Evolutionary conservation across 140 eudicot species (phyloP).

Genomic region (Senecio squalidus): DNA sequence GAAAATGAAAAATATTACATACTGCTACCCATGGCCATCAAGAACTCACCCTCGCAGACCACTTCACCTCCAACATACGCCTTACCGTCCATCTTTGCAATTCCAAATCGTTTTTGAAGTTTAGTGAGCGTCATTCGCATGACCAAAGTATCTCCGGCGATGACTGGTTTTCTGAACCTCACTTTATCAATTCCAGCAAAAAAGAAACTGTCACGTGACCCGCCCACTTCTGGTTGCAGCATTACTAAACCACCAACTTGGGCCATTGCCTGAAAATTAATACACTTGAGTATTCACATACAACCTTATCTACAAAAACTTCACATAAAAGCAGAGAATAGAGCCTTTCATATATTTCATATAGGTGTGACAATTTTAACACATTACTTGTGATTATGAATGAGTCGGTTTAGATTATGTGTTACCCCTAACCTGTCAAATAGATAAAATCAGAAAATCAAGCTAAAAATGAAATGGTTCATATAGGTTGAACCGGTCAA

Average conservation of each 20-base stretch:
- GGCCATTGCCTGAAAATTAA: slow-evolving; percentile 81
- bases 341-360: background rate
- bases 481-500: background rate
- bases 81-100: slow-evolving; percentile 96
- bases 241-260: slow-evolving; percentile 96
- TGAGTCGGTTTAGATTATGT: background rate
- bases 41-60: slow-evolving; percentile 95
- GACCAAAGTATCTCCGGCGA: slow-evolving; percentile 94
- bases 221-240: slow-evolving; percentile 98
- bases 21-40: slow-evolving; percentile 90
- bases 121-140: slow-evolving; percentile 89
- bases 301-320: background rate
- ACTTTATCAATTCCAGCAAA: slow-evolving; percentile 97
- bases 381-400: no score
- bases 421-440: background rate
- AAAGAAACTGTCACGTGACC: slow-evolving; percentile 78
- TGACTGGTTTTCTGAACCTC: slow-evolving; percentile 86
- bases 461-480: background rate
- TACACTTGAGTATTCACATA: no score
- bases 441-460: background rate
- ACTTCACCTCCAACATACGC: slow-evolving; percentile 94
- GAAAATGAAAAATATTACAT: slow-evolving; percentile 13
- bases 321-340: background rate
- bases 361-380: background rate
- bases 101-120: slow-evolving; percentile 91